These are phyloP conservation scores for Simplicillium aogashimaense DNA, from an alignment of 2,329 filamentous ascomycete genomes.

Conservation along the genomic window DNA sequence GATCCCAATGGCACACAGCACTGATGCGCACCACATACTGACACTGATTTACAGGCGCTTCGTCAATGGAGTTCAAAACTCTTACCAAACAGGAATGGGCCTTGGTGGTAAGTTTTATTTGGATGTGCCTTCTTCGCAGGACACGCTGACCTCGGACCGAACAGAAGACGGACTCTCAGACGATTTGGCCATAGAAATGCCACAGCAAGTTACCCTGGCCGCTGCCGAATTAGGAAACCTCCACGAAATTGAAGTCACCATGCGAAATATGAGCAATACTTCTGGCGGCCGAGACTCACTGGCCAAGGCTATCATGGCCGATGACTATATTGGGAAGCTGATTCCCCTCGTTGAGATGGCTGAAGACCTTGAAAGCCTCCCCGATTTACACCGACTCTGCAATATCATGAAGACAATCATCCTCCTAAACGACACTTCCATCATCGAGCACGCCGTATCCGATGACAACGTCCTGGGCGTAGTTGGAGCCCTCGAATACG, in stretches of 20 bases:
- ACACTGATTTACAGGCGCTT: slow-evolving; percentile 60
- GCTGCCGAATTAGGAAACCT: slow-evolving; percentile 74
- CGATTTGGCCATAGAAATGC: slow-evolving; percentile 67
- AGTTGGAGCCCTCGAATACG: slow-evolving; percentile 92
- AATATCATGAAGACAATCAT: slow-evolving; percentile 98
- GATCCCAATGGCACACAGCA: slow-evolving; percentile 10
- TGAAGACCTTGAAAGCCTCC: slow-evolving; percentile 80
- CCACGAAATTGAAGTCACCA: slow-evolving; percentile 72
- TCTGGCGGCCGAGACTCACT: slow-evolving; percentile 74
- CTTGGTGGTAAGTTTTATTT: slow-evolving; percentile 43
- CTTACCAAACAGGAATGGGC: slow-evolving; percentile 49
- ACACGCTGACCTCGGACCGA: slow-evolving; percentile 13
- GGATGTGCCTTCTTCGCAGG: not conserved
- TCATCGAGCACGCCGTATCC: slow-evolving; percentile 88
- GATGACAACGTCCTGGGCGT: slow-evolving; percentile 86
- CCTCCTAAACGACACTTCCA: slow-evolving; percentile 84
- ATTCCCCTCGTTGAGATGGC: slow-evolving; percentile 80
- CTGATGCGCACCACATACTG: no score
- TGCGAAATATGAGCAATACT: slow-evolving; percentile 68
- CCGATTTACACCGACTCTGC: slow-evolving; percentile 83
- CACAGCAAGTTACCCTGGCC: slow-evolving; percentile 63
- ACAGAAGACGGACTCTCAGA: slow-evolving; percentile 81
- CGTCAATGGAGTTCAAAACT: slow-evolving; percentile 74
- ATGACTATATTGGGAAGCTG: slow-evolving; percentile 81
- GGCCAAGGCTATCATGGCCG: slow-evolving; percentile 73